phyloP scores from a whole-genome alignment of 2,329 filamentous ascomycete species.

The Chaetomium sp. region DNA sequence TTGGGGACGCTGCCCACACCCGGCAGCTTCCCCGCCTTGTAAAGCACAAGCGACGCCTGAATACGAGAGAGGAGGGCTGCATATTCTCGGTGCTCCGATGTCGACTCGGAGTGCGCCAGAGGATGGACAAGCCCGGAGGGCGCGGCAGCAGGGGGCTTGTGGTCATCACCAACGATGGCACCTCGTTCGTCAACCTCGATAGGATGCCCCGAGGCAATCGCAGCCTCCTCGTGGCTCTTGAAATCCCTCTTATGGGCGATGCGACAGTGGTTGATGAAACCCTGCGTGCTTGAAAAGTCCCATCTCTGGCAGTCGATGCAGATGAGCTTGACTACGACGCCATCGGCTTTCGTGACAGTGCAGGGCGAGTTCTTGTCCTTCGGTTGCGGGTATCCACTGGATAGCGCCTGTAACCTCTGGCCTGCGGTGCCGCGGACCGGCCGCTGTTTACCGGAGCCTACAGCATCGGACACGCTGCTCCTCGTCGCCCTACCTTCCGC shows the following conservation, averaged over 20 bases:
- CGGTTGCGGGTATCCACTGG: conserved; percentile 69
- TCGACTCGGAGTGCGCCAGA: conserved; percentile 59
- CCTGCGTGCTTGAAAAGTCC: conserved; percentile 94
- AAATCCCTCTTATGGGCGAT: conserved; percentile 93
- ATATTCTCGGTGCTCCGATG: conserved; percentile 56
- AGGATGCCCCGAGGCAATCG: conserved; percentile 80
- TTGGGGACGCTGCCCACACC: conserved; percentile 51
- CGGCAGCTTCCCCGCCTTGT: conserved; percentile 54
- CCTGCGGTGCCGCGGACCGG: conserved; percentile 53
- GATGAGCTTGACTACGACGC: conserved; percentile 83
- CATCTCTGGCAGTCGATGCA: conserved; percentile 86
- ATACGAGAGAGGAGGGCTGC: conserved; percentile 56
- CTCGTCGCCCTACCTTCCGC: conserved; percentile 77
- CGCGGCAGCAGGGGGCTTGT: conserved; percentile 29
- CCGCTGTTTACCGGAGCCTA: conserved; percentile 52
- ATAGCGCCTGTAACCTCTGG: conserved; percentile 68
- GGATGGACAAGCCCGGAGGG: conserved; percentile 61
- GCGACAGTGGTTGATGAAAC: conserved; percentile 98
- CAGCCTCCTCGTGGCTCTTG: conserved; percentile 94
- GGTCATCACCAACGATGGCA: conserved; percentile 50
- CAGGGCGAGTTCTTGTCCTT: conserved; percentile 84
- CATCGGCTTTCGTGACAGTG: conserved; percentile 82
- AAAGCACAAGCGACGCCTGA: conserved; percentile 55
- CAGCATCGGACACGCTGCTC: conserved; percentile 66
- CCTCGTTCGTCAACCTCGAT: conserved; percentile 69